Evolutionary conservation across 176 grass and related monocot species (phyloP).

Genomic region (Cocos nucifera): DNA sequence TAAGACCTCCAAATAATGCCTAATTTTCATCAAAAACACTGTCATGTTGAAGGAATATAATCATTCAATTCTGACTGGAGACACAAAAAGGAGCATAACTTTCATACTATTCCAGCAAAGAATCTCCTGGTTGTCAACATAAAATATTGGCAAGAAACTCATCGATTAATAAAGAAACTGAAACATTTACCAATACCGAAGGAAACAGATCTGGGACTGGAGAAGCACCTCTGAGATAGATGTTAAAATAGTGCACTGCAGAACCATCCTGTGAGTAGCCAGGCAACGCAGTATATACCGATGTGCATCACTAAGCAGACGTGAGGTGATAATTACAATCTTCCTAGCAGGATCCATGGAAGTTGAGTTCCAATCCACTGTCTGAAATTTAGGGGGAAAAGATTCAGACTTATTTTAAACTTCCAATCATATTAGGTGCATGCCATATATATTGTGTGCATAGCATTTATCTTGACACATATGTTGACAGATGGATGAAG

Average conservation of each 20-base stretch:
- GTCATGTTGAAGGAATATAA: no score
- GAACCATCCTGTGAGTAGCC: slow-evolving; percentile 54
- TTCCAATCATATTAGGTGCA: background rate
- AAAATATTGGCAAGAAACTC: no score
- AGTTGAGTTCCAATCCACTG: slow-evolving; percentile 57
- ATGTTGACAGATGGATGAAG: no score
- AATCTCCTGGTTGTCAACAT: no score
- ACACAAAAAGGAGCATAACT: no score
- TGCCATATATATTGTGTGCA: background rate
- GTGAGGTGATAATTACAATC: slow-evolving; percentile 65
- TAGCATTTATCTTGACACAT: background rate
- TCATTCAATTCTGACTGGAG: no score
- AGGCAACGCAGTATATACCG: slow-evolving; percentile 84
- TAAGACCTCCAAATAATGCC: no score
- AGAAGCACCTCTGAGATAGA: slow-evolving; percentile 76
- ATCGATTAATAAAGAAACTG: no score
- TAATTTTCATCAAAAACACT: no score
- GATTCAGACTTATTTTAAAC: no score
- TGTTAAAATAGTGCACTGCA: slow-evolving; percentile 67
- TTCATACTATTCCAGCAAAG: no score
- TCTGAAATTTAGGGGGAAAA: slow-evolving; percentile 30
- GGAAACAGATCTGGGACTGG: slow-evolving; percentile 24
- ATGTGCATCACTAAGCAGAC: slow-evolving; percentile 86
- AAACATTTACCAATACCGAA: no score
- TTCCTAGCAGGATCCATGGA: slow-evolving; percentile 59